phyloP scores from a whole-genome alignment of 257 asterid genomes.

The Paraleonurus japonicus region DNA sequence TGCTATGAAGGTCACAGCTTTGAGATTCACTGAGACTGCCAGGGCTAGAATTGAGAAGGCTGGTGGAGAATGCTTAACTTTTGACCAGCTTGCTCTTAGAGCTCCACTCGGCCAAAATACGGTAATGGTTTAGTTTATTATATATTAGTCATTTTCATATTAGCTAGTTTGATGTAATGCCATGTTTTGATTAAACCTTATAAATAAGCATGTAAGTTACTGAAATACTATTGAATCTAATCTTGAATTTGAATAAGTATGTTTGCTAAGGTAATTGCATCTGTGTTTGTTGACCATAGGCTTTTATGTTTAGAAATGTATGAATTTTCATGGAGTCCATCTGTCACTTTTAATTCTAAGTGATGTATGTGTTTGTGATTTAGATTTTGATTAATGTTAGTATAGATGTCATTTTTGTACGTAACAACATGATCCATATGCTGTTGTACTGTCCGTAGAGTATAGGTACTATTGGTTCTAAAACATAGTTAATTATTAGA shows the following conservation, averaged over 20 bases:
- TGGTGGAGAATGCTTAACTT: constrained; percentile 90
- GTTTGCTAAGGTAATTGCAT: not conserved
- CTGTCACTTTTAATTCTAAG: too few relatives aligned
- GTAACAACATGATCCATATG: not conserved
- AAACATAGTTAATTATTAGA: too few relatives aligned
- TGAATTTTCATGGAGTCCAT: too few relatives aligned
- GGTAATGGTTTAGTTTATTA: constrained; percentile 22
- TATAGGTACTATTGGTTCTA: too few relatives aligned
- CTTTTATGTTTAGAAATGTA: not conserved
- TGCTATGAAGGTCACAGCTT: constrained; percentile 65
- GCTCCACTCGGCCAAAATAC: constrained; percentile 98
- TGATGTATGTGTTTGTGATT: not conserved
- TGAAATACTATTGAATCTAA: not conserved
- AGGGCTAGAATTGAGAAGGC: constrained; percentile 97
- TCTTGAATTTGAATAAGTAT: not conserved
- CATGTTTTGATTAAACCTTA: not conserved
- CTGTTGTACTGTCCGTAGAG: too few relatives aligned
- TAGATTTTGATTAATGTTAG: not conserved
- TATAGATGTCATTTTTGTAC: too few relatives aligned
- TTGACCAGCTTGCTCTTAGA: constrained; percentile 90
- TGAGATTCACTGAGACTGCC: constrained; percentile 84
- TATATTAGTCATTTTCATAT: not conserved
- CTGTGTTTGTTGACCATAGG: too few relatives aligned
- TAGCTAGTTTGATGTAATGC: not conserved
- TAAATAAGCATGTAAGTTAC: not conserved